These are phyloP conservation scores for Tuber aestivum DNA, from an alignment of 495 filamentous ascomycete species.

Conservation along the genomic window DNA sequence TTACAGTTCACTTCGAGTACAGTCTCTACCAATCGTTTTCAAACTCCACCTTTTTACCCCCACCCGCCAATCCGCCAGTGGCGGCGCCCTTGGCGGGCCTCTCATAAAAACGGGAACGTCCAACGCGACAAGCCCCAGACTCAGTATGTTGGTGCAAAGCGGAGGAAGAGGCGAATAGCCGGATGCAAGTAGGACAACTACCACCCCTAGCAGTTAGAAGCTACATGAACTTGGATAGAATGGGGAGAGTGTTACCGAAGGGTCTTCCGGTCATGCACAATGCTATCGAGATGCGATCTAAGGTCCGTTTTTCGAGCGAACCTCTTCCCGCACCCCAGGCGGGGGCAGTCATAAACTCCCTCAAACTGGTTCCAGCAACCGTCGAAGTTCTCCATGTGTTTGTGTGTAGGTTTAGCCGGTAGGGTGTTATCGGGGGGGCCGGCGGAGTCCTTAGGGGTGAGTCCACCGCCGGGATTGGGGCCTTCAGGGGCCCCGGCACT, in stretches of 20 bases:
- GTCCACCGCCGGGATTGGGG: no score
- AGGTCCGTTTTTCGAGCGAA: not conserved
- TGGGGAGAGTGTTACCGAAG: not conserved
- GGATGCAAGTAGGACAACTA: no score
- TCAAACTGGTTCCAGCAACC: not conserved
- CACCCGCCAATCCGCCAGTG: not conserved
- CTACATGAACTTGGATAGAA: no score
- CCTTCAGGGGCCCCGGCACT: no score
- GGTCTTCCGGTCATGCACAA: not conserved
- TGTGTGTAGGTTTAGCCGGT: not conserved
- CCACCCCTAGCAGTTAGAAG: no score
- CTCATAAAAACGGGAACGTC: not conserved
- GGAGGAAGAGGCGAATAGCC: not conserved
- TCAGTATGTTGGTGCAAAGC: not conserved
- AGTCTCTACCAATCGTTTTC: not conserved
- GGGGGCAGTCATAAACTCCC: not conserved
- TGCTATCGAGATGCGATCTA: not conserved
- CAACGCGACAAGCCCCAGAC: not conserved
- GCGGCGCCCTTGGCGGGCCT: not conserved
- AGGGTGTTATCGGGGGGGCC: no score
- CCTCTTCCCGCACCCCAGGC: not conserved
- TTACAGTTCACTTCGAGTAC: not conserved
- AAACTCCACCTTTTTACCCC: not conserved
- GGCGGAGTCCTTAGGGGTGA: no score
- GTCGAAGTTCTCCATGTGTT: not conserved